Conservation (phyloP, 2,329 filamentous ascomycete species). For the Sporothrix globosa region DNA sequence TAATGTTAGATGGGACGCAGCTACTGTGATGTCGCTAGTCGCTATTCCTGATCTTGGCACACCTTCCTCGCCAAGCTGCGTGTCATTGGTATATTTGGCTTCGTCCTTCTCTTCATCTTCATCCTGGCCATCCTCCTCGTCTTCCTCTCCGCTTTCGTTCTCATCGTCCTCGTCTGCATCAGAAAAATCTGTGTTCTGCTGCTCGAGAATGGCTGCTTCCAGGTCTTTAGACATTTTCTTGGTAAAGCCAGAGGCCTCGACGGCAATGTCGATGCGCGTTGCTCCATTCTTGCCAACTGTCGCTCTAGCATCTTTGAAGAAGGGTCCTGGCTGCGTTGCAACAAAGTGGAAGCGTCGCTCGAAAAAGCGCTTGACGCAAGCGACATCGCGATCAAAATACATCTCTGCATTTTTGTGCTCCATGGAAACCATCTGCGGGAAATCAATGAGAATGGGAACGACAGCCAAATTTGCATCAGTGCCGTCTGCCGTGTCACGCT, state of each 20-base stretch:
- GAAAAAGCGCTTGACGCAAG: slow-evolving; percentile 95
- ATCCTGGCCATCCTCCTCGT: slow-evolving; percentile 39
- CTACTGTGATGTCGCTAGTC: slow-evolving; percentile 22
- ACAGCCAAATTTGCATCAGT: slow-evolving; percentile 45
- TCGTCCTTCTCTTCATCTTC: neutral
- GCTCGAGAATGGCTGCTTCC: slow-evolving; percentile 84
- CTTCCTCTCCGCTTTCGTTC: slow-evolving; percentile 40
- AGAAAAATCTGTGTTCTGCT: slow-evolving; percentile 54
- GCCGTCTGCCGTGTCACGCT: slow-evolving; percentile 32
- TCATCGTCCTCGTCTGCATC: slow-evolving; percentile 43
- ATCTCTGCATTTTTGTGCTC: slow-evolving; percentile 92
- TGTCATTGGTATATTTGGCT: neutral
- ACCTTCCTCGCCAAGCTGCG: neutral
- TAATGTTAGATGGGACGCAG: slow-evolving; percentile 28
- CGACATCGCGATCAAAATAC: slow-evolving; percentile 96
- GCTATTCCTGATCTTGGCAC: neutral
- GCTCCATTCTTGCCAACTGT: slow-evolving; percentile 65
- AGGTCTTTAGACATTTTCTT: slow-evolving; percentile 96
- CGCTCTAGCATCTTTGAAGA: slow-evolving; percentile 82
- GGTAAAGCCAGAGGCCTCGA: slow-evolving; percentile 92
- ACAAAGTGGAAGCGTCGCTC: slow-evolving; percentile 85
- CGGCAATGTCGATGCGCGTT: slow-evolving; percentile 78
- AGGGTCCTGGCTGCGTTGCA: slow-evolving; percentile 78
- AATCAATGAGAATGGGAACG: slow-evolving; percentile 89
- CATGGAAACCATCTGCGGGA: slow-evolving; percentile 96